Evolutionary conservation across 2,329 filamentous ascomycete species (phyloP), one percentile per base, ranked within the genome.

Genomic region (Ophiostoma piceae): DNA sequence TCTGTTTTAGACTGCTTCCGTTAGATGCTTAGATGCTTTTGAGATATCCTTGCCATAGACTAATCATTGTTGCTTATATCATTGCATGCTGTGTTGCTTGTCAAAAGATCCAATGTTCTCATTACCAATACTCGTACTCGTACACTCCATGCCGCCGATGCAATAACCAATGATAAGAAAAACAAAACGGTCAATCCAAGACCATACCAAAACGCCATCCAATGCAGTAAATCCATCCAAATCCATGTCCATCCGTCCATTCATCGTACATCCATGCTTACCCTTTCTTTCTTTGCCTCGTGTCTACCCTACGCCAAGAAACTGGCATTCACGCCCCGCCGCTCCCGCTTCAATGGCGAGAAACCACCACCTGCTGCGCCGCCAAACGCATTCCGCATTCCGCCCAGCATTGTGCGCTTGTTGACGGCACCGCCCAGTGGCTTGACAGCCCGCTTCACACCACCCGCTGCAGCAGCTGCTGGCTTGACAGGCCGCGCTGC

Each of bases 341-440:
- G 84, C 67, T 92, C 87, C 76, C 85, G 85, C 80, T 93, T 93
- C 71, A 93, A 79, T 8, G 90, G 90, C 22, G 90, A 92, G 77
- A 93, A 92, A 3, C 14, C 83, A 12, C 73, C 73, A 8, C 71
- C 73, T 0, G 62, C 70, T 2, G n/a, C 67, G 8, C 39, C 68
- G 14, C 72, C 82, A 73, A 89, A 86, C 0, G 79, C 84, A 75
- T 79, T 82, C 62, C 80, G 77, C n/a, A 77, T 77, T 41, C 79
- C 78, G 14, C 74, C 71, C 70, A 77, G 72, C 71, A 74, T 70
- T 5, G 70, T 74, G 43, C 71, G 72, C 75, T 77, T 79, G 14
- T 77, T 79, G 12, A 74, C 54, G n/a, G 65, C 66, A 35, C 68
- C 70, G 0, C 73, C 75, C 6, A 74, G 70, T 4, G 72, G 67